Percentiles rank a stretch among this genome's conserved stretches.
phyloP scores from a whole-genome alignment of 345 rosid species.

The Aquilaria malaccensis region DNA sequence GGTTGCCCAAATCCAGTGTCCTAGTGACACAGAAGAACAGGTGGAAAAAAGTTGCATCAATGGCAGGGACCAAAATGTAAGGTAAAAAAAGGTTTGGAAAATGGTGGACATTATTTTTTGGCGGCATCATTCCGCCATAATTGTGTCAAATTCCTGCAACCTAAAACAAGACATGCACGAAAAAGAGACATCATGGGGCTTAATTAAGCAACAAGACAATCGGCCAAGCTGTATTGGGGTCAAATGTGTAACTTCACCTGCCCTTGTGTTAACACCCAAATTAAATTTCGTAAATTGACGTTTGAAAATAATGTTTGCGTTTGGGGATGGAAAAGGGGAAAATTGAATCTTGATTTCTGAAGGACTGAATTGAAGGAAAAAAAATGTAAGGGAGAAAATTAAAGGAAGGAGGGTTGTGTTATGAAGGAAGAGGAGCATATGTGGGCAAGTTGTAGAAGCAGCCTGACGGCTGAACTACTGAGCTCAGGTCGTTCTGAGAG shows the following conservation, averaged over 20 bases:
- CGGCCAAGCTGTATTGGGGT: background rate
- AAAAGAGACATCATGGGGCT: constrained; percentile 6
- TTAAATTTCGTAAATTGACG: background rate
- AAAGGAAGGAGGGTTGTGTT: no score
- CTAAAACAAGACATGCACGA: constrained; percentile 12
- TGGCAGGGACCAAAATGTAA: background rate
- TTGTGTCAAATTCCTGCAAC: constrained; percentile 18
- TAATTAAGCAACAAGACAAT: background rate
- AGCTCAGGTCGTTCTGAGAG: no score
- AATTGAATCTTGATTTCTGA: no score
- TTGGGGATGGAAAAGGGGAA: no score
- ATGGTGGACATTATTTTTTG: background rate
- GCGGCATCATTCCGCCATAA: constrained; percentile 24
- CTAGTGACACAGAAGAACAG: background rate
- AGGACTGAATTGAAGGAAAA: no score
- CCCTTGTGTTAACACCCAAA: background rate
- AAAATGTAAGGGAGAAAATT: no score
- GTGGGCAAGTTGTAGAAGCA: no score
- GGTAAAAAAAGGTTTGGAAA: background rate
- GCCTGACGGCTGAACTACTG: no score
- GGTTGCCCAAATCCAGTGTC: constrained; percentile 10
- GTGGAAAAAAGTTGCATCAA: background rate
- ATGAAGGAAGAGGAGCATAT: no score
- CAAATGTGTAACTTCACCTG: background rate
- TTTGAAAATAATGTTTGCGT: no score